phyloP scores from a whole-genome alignment of 2,329 filamentous ascomycete genomes.

The Stachybotrys echinatus region DNA sequence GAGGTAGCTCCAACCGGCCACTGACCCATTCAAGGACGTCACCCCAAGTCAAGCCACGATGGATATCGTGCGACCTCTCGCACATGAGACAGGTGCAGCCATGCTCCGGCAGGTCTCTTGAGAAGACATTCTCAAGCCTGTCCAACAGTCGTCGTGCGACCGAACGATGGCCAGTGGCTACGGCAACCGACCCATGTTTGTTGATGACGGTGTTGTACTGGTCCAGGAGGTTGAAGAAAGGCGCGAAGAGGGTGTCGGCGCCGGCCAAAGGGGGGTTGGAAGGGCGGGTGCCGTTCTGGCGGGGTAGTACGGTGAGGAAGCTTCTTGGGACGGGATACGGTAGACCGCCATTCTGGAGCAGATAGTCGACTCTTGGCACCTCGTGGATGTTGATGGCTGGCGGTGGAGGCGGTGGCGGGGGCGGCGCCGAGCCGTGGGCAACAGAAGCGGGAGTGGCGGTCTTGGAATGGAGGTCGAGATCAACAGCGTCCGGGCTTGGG shows the following conservation, averaged over 20 bases:
- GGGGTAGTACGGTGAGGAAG: conserved; percentile 62
- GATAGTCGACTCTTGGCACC: conserved; percentile 81
- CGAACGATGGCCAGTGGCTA: conserved; percentile 91
- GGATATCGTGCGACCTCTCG: conserved; percentile 53
- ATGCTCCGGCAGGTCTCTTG: conserved; percentile 80
- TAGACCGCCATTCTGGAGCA: conserved; percentile 84
- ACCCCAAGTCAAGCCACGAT: conserved; percentile 82
- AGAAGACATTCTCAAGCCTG: conserved; percentile 89
- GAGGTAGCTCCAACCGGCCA: conserved; percentile 77
- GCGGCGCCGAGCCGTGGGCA: conserved; percentile 31
- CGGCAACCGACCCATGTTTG: conserved; percentile 84
- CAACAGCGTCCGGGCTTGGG: conserved; percentile 29
- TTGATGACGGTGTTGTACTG: conserved; percentile 78
- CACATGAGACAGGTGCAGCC: conserved; percentile 87
- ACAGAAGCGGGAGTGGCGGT: conserved; percentile 32
- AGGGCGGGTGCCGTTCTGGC: conserved; percentile 49
- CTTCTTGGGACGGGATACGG: conserved; percentile 65
- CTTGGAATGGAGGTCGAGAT: conserved; percentile 23
- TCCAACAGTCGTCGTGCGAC: conserved; percentile 88
- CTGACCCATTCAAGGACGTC: conserved; percentile 92
- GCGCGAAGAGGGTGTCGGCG: conserved; percentile 71
- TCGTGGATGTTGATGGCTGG: conserved; percentile 66
- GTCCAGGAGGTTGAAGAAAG: conserved; percentile 76
- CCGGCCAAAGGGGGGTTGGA: conserved; percentile 62
- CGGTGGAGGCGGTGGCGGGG: conserved; percentile 63